Base-by-base conservation (phyloP, 495 filamentous ascomycete genomes). In the Pyronema domesticum region DNA sequence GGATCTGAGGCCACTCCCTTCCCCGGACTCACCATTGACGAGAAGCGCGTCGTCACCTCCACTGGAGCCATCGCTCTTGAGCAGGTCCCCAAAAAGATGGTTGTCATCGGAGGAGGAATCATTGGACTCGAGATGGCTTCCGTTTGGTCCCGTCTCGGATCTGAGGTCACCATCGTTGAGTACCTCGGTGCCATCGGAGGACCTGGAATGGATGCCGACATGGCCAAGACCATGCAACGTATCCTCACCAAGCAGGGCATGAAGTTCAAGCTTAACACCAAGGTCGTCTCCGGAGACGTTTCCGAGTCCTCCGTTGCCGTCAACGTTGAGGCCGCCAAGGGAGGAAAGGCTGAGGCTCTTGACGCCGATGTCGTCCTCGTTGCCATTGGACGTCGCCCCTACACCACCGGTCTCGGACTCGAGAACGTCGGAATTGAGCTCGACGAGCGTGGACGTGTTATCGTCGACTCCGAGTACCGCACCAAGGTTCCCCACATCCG, bases 81-180 rank as follows among this genome's bases (percentile, higher is more conserved):
- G 59, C 76, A 93, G 75, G 85, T 96, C 34, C 91, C 91, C 44
- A 87, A 95, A 79, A 93, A 88, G 76, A 83, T 98, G 86, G 73
- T 89, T 57, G 91, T 98, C 58, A 96, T 98, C 63, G 91, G 91
- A 60, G 91, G 91, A 68, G 91, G 91, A 69, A 98, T 98, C 68
- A 98, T 98, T 66, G 91, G 91, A 68, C 79, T 98, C 37, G 91
- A 98, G 73, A 96, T 98, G 91, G 82, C 83, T 43, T 96, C 93
- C 40, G 91, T 98, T 23, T 98, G 91, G 91, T 89, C 86, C 33
- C 75, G 91, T 61, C 74, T 98, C 55, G 91, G 91, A 57, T 70
- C 89, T 59, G 81, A 98, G 68, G 91, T 98, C 49, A 98, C 91
- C 55, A 87, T 96, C 40, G 88, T 98, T 40, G 91, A 98, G 70